Evolutionary conservation across 192 early-diverging fungal genomes (phyloP).

Genomic region (Entrophospora sp.): DNA sequence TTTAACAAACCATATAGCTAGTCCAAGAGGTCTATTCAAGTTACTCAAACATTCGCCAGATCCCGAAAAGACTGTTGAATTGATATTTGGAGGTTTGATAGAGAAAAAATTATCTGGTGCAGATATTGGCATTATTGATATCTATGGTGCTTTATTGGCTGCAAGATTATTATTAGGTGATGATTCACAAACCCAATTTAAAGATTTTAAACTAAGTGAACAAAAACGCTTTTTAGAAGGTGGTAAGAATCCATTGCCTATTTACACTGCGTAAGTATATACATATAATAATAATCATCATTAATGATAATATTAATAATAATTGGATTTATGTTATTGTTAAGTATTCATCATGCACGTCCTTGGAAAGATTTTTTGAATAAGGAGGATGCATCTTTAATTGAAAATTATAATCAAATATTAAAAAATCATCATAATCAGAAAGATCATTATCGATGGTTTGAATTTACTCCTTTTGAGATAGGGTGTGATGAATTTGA

Average conservation of each 20-base stretch:
- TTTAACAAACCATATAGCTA: conserved; percentile 22
- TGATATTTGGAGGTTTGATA: conserved; percentile 32
- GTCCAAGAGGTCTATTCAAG: conserved; percentile 26
- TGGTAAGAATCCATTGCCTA: conserved; percentile 61
- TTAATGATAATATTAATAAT: background rate
- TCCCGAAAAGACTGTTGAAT: conserved; percentile 29
- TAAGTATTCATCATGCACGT: conserved; percentile 51
- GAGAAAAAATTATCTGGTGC: conserved; percentile 27
- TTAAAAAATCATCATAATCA: conserved; percentile 24
- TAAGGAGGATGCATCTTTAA: background rate
- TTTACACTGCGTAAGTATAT: conserved; percentile 49
- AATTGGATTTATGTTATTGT: background rate
- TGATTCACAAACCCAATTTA: conserved; percentile 25
- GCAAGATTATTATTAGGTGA: conserved; percentile 34
- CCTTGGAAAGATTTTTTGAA: conserved; percentile 33
- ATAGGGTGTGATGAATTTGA: conserved; percentile 66
- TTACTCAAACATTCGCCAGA: conserved; percentile 20
- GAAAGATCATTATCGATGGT: conserved; percentile 62
- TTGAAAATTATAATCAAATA: conserved; percentile 29
- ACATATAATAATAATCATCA: conserved; percentile 16
- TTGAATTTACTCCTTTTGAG: conserved; percentile 75
- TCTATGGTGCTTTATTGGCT: conserved; percentile 47
- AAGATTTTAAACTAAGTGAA: conserved; percentile 46
- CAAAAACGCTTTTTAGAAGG: conserved; percentile 46
- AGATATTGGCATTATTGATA: conserved; percentile 41